Evolutionary conservation across 305 asterid species (phyloP), one percentile per base, ranked within the genome.

Genomic region (Solanum chacoense): DNA sequence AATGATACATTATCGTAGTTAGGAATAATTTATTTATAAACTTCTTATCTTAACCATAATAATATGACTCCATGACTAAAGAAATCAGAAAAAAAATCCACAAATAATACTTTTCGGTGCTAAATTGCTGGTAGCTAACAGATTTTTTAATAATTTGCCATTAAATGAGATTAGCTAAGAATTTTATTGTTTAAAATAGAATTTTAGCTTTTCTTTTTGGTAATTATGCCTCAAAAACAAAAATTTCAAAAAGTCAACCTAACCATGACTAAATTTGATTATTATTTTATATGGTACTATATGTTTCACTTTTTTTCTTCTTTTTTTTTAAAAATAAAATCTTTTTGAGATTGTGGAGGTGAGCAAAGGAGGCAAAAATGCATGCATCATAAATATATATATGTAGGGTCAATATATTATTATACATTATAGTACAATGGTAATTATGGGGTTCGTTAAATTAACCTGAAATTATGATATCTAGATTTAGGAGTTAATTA

Each of bases 351-450:
- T 29, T 81, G 86, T 81, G 72, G 72, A 18, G 40, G 40, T 81
- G 86, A 50, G 34, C 3, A 36, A 76, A 22, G 29, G 24, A 79
- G 24, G 14, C 88, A 86, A 59, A 83, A 67, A 45, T 86, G 71
- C 84, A 85, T 91, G 91, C 88, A 93, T 83, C 85, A 87, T 87
- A 78, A 26, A 79, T 80, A 38, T 8, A 87, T 26, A 78, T 80
- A 65, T 8, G 91, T 92, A 91, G 96, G 94, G 73, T 90, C 92
- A 88, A 90, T 50, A 90, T 50, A 40, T 63, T 80, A 89, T 84
- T 35, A 76, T 35, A 35, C 50, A 35, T 76, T 76, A 76, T 76
- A 35, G 84, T 35, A 76, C 84, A 84, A 77, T 90, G 87, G 37
- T 81, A 22, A 81, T 45, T 81, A 81, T 81, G 28, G 28, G 9